A percentile compares a stretch with the other conserved stretches of the same genome.
These are phyloP conservation scores for Backusella psychrophila DNA, from an alignment of 192 early-diverging fungal species.

Conservation along the genomic window DNA sequence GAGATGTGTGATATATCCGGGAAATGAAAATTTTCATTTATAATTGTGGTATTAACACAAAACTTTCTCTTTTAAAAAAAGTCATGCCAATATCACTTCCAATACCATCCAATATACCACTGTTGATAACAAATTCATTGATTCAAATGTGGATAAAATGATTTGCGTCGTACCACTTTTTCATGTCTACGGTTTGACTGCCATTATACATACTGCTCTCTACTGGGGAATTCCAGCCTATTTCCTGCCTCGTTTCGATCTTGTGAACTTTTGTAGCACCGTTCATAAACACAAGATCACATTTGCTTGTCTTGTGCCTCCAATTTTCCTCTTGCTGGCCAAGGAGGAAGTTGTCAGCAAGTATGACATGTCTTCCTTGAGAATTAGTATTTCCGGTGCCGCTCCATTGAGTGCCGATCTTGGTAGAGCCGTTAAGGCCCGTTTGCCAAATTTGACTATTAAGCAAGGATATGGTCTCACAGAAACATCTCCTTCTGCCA, in stretches of 20 bases:
- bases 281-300: conserved; percentile 72
- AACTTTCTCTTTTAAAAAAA: not conserved
- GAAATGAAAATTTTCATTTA: not conserved
- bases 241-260: conserved; percentile 62
- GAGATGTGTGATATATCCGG: not conserved
- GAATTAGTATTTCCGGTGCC: conserved; percentile 55
- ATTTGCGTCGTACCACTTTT: conserved; percentile 30
- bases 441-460: conserved; percentile 32
- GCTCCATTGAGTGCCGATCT: conserved; percentile 64
- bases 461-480: conserved; percentile 76
- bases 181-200: conserved; percentile 26
- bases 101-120: conserved; percentile 21
- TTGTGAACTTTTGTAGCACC: conserved; percentile 58
- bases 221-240: conserved; percentile 40
- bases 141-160: not conserved
- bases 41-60: not conserved
- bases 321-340: conserved; percentile 61
- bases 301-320: conserved; percentile 77
- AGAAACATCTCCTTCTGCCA: conserved; percentile 58
- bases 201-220: conserved; percentile 9
- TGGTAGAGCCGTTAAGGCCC: conserved; percentile 22
- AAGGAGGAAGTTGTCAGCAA: conserved; percentile 63
- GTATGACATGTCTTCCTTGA: conserved; percentile 58
- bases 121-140: not conserved
- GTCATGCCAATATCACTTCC: conserved; percentile 28